Percentiles rank a stretch among this genome's conserved stretches.
These are phyloP conservation scores for Flammula alnicola DNA, from an alignment of 1,284 basidiomycete genomes.

Conservation along the genomic window DNA sequence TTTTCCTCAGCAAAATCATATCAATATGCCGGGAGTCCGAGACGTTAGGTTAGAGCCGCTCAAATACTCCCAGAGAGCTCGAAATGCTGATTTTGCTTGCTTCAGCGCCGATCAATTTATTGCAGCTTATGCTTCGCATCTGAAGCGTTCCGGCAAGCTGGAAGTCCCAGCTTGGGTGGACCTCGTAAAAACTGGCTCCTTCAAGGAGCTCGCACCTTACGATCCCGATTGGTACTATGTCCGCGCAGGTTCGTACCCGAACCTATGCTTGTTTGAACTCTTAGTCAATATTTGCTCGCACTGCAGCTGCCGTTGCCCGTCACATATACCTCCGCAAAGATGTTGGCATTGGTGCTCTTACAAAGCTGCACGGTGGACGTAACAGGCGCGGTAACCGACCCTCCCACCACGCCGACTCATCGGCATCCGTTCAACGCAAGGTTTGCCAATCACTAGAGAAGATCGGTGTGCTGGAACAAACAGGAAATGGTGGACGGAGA, in stretches of 20 bases:
- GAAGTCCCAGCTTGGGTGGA: conserved; percentile 99
- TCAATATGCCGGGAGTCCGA: conserved; percentile 90
- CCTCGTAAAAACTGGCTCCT: conserved; percentile 97
- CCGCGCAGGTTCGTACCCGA: conserved; percentile 79
- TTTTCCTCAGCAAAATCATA: conserved; percentile 49
- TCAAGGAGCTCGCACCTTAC: conserved; percentile 98
- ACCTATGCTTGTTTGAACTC: conserved; percentile 12
- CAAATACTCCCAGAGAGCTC: conserved; percentile 13
- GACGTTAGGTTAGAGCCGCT: conserved; percentile 77
- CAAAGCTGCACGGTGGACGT: conserved; percentile 96
- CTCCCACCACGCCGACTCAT: conserved; percentile 91
- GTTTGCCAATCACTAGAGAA: conserved; percentile 97
- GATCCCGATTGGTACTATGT: conserved; percentile 99
- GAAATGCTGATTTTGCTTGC: conserved; percentile 28
- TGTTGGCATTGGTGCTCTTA: conserved; percentile 94
- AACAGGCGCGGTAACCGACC: conserved; percentile 95
- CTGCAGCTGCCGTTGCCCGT: conserved; percentile 92
- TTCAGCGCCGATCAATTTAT: conserved; percentile 89
- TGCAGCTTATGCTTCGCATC: conserved; percentile 88
- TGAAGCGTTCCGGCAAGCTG: conserved; percentile 96
- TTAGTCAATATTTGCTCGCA: conserved; percentile 9
- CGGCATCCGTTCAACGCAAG: conserved; percentile 88
- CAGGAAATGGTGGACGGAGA: conserved; percentile 92
- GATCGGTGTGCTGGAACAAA: conserved; percentile 96
- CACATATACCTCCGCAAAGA: conserved; percentile 99